These are phyloP conservation scores for Colletotrichum kahawae DNA, from an alignment of 2,329 filamentous ascomycete species.

Conservation along the genomic window DNA sequence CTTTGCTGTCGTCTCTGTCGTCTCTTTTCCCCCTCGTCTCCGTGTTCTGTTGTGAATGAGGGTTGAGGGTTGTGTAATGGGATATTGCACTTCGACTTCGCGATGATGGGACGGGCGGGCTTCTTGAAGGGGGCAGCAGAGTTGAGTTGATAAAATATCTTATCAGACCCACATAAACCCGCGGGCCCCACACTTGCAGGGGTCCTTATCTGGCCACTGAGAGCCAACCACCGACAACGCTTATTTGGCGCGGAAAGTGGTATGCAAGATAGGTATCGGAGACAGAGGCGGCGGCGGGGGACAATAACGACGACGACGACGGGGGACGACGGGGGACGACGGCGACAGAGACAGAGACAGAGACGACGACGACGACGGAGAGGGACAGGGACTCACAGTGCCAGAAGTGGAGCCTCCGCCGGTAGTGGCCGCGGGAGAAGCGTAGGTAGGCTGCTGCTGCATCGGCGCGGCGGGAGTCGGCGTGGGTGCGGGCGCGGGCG, in stretches of 20 bases:
- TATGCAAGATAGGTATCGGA: not conserved
- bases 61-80: not conserved
- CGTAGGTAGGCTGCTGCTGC: conserved; percentile 4
- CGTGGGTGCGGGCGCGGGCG: not conserved
- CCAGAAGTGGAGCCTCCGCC: conserved; percentile 8
- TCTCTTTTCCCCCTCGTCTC: not conserved
- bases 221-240: not conserved
- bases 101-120: not conserved
- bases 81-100: not conserved
- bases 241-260: not conserved
- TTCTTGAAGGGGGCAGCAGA: not conserved
- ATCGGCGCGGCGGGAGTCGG: not conserved
- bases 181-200: not conserved
- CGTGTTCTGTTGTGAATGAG: not conserved
- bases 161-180: not conserved
- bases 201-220: not conserved
- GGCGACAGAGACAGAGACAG: not conserved
- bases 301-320: not conserved
- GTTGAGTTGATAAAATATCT: not conserved
- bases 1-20: conserved; percentile 15
- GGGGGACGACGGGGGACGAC: not conserved
- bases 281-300: not conserved
- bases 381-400: conserved; percentile 3
- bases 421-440: not conserved
- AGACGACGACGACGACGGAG: not conserved